Base-by-base conservation (phyloP, 192 early-diverging fungal genomes). In the Coemansia sp. region DNA sequence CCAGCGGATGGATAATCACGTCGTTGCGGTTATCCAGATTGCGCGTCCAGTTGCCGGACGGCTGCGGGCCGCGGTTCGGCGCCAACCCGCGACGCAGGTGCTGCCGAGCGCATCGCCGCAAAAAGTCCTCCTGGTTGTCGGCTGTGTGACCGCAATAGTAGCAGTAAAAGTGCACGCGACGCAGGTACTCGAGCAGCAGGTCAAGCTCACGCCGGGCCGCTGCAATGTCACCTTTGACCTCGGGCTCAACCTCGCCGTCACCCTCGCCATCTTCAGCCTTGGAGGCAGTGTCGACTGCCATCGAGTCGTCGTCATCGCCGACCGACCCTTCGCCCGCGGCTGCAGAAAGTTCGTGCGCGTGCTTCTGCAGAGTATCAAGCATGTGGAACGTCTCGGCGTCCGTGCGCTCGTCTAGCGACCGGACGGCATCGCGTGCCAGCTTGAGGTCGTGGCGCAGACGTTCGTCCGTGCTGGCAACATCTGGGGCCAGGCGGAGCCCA, bases 91-190 rank as follows among this genome's bases (percentile, higher is more conserved):
- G 84, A 9, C 81, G 83, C 47, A 79, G 71, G 53, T 89, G 87
- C 44, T 75, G 71, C 40, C 84, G 66, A 22, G 80, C 74, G 55
- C 91, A 91, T 54, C 89, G 86, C 58, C 94, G 87, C 40, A 66
- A 58, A 74, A 94, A 88, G 77, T 96, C 93, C 69, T 98, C 94
- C 6, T 83, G 61, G 62, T 80, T 87, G 56, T 89, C 87, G 45
- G 87, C 86, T 25, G 94, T 91, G 52, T 86, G 72, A 12, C 89
- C 93, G 59, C 88, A 92, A 83, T 98, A 98, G 82, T 96, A 97
- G 83, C 95, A 95, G 66, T 91, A 98, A 54, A 89, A 82, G 80
- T 97, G 94, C 8, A 95, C 93, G 24, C 85, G 82, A 44, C 93
- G 87, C 23, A 96, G 80, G 59, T 98, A 98, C 56, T 82, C 82